Base-by-base conservation (phyloP, 1,284 basidiomycete species). In the Phlebopus sp. region DNA sequence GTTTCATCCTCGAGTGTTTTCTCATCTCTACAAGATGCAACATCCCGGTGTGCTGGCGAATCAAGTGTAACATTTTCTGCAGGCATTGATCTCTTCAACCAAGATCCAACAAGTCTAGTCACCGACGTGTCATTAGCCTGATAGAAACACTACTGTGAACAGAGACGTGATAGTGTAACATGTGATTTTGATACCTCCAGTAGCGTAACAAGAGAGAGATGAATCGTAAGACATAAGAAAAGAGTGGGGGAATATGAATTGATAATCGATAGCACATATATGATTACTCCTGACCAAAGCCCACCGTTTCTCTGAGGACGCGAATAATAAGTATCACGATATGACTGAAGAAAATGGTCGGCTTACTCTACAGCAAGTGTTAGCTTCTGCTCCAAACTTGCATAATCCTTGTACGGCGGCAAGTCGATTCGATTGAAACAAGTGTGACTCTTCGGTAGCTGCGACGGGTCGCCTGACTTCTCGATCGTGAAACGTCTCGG, bases 401-500 rank as follows among this genome's bases (percentile, higher is more conserved):
- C 86, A 62, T 88, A 91, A 58, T 86, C 83, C 62, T 88, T 89
- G 62, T 94, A 94, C 6, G 88, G 85, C 11, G 92, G 92, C 46
- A 94, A 68, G 67, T 94, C 92, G 49, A 90, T 85, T 38, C 87
- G 77, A 64, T 92, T 91, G 76, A 92, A 91, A 68, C 91, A 92
- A 1, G 91, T 92, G 61, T 86, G 82, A 64, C 81, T 84, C 77
- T 91, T 92, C 0, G 90, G 91, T 55, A 93, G 67, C 61, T 90
- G 86, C n/a, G 82, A 84, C 17, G 89, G 83, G 61, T 93, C 89
- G 21, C 90, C 90, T 27, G 85, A 87, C 69, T 92, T 94, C 67
- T 94, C 91, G 55, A 94, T 92, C 3, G 91, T 93, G 66, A 94
- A 93, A 46, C 90, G 75, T 50, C 91, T 75, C 5, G 93, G 93